phyloP scores from a whole-genome alignment of 1,284 basidiomycete species.

The Heliocybe sulcata region DNA sequence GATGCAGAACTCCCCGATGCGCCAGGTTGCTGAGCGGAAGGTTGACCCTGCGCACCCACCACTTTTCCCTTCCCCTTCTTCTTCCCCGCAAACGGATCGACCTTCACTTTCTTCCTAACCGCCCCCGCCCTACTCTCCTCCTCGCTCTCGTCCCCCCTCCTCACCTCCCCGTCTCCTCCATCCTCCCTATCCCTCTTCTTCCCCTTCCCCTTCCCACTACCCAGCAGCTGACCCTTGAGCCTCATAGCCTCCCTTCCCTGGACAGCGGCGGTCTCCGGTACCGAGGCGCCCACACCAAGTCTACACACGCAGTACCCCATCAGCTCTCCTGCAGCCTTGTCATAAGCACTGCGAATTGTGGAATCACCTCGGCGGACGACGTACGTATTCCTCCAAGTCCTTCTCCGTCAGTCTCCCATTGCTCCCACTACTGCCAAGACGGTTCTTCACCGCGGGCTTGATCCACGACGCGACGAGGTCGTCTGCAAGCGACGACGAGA shows the following conservation, averaged over 20 bases:
- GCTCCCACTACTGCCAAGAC: constrained; percentile 10
- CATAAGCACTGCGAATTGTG: constrained; percentile 8
- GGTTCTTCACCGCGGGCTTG: constrained; percentile 33
- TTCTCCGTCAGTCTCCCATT: constrained; percentile 27
- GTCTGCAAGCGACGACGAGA: constrained; percentile 69
- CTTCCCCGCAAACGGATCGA: constrained; percentile 44
- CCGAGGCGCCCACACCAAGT: constrained; percentile 61
- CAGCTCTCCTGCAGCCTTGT: not conserved
- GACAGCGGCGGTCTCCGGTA: constrained; percentile 29
- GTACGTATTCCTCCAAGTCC: constrained; percentile 58
- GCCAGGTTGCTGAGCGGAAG: not conserved
- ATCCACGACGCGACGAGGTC: constrained; percentile 70
- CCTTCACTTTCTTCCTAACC: constrained; percentile 47
- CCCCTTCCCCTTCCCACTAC: constrained; percentile 30
- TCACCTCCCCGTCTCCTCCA: constrained; percentile 8
- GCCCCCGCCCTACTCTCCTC: constrained; percentile 51
- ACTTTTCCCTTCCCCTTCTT: constrained; percentile 26
- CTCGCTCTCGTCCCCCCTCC: constrained; percentile 30
- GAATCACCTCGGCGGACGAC: constrained; percentile 56
- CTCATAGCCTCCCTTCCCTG: constrained; percentile 36
- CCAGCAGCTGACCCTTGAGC: constrained; percentile 48
- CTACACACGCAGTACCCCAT: constrained; percentile 29
- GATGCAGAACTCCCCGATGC: not conserved
- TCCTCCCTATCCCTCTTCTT: constrained; percentile 38
- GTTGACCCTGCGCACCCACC: constrained; percentile 4